Evolutionary conservation across 192 early-diverging fungal species (phyloP), one percentile per base, ranked within the genome.

Genomic region (Mortierella alpina): DNA sequence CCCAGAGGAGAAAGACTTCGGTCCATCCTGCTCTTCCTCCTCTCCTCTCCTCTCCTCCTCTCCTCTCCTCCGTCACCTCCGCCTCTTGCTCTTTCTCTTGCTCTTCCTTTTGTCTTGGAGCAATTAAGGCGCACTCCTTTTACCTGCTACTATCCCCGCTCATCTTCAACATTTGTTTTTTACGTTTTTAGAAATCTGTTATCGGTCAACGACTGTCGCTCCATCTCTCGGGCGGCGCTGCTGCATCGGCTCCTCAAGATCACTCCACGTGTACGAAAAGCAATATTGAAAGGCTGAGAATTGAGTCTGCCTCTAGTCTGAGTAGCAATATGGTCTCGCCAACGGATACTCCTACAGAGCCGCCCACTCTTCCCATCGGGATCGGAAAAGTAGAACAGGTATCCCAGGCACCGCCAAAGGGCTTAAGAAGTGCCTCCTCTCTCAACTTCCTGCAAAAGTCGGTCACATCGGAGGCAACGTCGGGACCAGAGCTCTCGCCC

Each of bases 131-230:
- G 14, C 40, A 12, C 57, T 39, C 23, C 20, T 59, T 46, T 12
- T 42, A 15, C 11, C 23, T 66, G 42, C 55, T 40, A 55, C 65
- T 66, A 66, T 45, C 50, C 40, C 22, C 39, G 4, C 40, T 6
- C 40, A 49, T 64, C 63, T 7, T 40, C 15, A 9, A 12, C 44
- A 1, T 11, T 10, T 7, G 9, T 15, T 6, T 39, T 58, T 22
- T 4, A 49, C 41, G 11, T 47, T 15, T 22, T 54, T 49, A 80
- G 77, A 72, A 90, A 75, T 93, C 93, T 11, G 85, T 92, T 7
- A 91, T 95, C 22, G 95, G 96, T 8, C 92, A 94, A 66, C 90
- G 92, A 55, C 89, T 95, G 49, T 94, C 92, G 6, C 73, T 91
- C 46, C 70, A 80, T 66, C 67, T 85, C 20, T 66, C 84, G 5